phyloP scores from a whole-genome alignment of 805 yeast genomes.

The Candida hungchunana region DNA sequence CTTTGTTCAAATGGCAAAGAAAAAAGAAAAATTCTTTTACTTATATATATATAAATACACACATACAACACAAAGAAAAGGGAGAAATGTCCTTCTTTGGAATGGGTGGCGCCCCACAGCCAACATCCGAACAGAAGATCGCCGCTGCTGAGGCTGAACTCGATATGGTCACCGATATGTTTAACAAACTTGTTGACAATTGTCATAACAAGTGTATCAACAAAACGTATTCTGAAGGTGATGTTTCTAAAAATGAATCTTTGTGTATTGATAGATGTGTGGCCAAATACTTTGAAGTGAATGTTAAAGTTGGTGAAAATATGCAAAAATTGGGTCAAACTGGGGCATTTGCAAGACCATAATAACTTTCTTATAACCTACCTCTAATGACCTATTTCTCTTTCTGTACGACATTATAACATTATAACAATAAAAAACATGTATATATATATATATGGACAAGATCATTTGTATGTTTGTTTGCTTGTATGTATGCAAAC shows the following conservation, averaged over 20 bases:
- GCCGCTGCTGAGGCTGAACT: constrained; percentile 95
- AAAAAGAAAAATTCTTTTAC: too few species aligned
- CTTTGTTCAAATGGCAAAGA: too few species aligned
- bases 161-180: constrained; percentile 97
- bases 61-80: background rate
- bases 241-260: constrained; percentile 73
- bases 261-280: constrained; percentile 95
- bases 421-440: background rate
- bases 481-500: constrained; percentile 1
- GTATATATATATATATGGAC: constrained; percentile 1
- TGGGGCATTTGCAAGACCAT: constrained; percentile 33
- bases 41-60: too few species aligned
- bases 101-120: constrained; percentile 70
- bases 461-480: background rate
- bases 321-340: constrained; percentile 50
- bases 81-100: constrained; percentile 63
- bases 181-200: constrained; percentile 84
- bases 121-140: constrained; percentile 70
- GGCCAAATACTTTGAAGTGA: constrained; percentile 89
- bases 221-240: constrained; percentile 61
- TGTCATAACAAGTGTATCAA: constrained; percentile 86
- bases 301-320: constrained; percentile 88
- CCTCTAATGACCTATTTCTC: background rate
- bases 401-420: background rate
- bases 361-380: background rate